phyloP scores from a whole-genome alignment of 768 basidiomycete species.

The Collybiopsis luxurians region DNA sequence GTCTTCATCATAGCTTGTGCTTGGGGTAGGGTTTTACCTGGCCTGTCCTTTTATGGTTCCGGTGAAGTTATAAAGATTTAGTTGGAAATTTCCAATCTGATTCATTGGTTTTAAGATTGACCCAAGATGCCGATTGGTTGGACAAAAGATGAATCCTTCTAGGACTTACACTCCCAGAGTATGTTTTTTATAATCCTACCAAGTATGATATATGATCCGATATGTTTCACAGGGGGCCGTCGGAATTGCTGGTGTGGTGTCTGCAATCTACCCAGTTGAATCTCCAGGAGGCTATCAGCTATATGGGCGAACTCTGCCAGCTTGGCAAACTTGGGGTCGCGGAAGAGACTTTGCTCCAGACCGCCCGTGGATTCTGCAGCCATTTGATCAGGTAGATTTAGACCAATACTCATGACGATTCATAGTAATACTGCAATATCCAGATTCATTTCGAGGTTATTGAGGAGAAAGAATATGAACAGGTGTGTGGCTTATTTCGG shows the following conservation, averaged over 20 bases:
- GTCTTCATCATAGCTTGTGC: constrained; percentile 42
- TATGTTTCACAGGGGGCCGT: constrained; percentile 54
- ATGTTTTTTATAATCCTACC: too few relatives aligned
- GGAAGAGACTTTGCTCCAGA: constrained; percentile 43
- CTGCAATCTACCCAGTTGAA: constrained; percentile 64
- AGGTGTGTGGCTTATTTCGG: constrained; percentile 31
- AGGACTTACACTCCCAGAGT: constrained; percentile 63
- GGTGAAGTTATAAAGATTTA: constrained; percentile 22
- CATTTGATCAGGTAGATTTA: constrained; percentile 57
- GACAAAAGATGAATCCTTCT: constrained; percentile 77
- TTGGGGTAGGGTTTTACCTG: constrained; percentile 64
- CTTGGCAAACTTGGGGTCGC: constrained; percentile 64
- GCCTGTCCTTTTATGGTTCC: constrained; percentile 63
- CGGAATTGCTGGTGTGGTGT: constrained; percentile 65
- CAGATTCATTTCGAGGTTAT: constrained; percentile 53
- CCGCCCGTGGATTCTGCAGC: constrained; percentile 56
- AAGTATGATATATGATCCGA: neutral
- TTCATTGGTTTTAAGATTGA: constrained; percentile 44
- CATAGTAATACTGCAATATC: neutral
- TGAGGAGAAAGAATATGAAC: constrained; percentile 42
- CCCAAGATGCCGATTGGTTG: constrained; percentile 54
- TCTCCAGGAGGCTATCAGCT: constrained; percentile 68
- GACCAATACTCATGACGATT: neutral
- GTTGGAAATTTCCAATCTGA: too few relatives aligned
- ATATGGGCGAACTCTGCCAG: constrained; percentile 59